Percentiles rank a stretch among this genome's conserved stretches.
Conservation (phyloP, 371 early-diverging fungal genomes). For the Polyrhizophydium stewartii region DNA sequence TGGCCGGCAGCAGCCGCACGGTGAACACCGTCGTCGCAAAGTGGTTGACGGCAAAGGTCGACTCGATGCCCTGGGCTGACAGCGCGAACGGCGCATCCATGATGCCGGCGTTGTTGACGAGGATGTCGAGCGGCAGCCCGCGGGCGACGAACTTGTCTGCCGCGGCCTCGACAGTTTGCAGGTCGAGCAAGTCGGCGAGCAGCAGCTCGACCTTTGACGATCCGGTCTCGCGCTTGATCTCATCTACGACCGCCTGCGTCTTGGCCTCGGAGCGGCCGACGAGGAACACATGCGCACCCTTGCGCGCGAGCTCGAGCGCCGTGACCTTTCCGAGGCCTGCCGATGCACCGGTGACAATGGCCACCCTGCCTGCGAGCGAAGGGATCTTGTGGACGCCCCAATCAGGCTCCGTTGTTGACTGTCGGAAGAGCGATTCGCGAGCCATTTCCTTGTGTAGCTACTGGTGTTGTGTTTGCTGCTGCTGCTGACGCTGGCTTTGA, state of each 20-base stretch:
- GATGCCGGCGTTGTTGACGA: constrained; percentile 61
- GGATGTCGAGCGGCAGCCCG: constrained; percentile 26
- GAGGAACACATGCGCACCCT: constrained; percentile 31
- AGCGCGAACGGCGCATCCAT: constrained; percentile 61
- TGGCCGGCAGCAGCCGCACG: constrained; percentile 11
- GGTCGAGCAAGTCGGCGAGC: constrained; percentile 42
- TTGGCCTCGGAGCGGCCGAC: constrained; percentile 18
- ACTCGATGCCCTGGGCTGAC: constrained; percentile 69
- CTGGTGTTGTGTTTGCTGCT: no score
- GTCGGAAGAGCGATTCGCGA: no score
- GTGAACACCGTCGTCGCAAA: no score
- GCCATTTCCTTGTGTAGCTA: no score
- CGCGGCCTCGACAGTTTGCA: constrained; percentile 31
- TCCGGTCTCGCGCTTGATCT: constrained; percentile 19
- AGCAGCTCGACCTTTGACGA: constrained; percentile 42
- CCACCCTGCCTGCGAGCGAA: constrained; percentile 61
- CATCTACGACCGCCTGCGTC: constrained; percentile 21
- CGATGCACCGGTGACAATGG: constrained; percentile 71
- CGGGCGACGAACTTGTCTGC: constrained; percentile 13
- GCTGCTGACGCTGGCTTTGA: no score
- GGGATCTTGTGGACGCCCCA: no score
- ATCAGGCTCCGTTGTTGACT: no score
- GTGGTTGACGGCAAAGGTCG: constrained; percentile 77
- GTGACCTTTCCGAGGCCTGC: constrained; percentile 65
- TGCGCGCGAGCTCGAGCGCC: constrained; percentile 53